Percentiles rank a stretch among this genome's conserved stretches.
Evolutionary conservation across 2,329 filamentous ascomycete species (phyloP).

Genomic region (Immersiporthe knoxdaviesiana): DNA sequence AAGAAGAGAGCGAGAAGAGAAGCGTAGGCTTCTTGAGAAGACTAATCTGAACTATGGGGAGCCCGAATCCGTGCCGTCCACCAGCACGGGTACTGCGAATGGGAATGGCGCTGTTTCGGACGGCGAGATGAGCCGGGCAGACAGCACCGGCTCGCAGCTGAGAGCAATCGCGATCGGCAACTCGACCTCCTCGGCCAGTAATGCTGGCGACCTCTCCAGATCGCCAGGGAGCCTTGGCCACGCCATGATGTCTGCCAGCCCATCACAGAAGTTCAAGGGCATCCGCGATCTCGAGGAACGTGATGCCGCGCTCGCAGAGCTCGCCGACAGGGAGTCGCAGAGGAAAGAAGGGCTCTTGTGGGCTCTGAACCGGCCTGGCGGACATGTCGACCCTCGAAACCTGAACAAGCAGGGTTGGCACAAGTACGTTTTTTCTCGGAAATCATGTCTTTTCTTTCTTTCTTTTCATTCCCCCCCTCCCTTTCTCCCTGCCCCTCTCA

Average conservation of each 20-base stretch:
- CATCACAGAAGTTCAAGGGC: conserved; percentile 77
- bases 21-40: conserved; percentile 86
- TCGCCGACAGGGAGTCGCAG: conserved; percentile 63
- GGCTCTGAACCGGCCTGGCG: conserved; percentile 90
- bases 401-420: conserved; percentile 98
- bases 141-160: conserved; percentile 74
- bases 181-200: conserved; percentile 38
- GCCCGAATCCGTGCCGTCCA: conserved; percentile 56
- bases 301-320: conserved; percentile 57
- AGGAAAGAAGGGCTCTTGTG: conserved; percentile 93
- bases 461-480: too few relatives aligned
- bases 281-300: conserved; percentile 91
- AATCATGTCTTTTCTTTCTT: not conserved
- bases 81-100: conserved; percentile 41
- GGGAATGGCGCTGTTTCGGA: conserved; percentile 61
- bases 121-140: conserved; percentile 70
- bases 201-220: conserved; percentile 52
- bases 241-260: conserved; percentile 50
- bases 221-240: conserved; percentile 60
- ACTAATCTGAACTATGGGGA: conserved; percentile 75
- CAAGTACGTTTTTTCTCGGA: conserved; percentile 78
- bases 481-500: too few relatives aligned
- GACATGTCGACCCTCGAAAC: conserved; percentile 92
- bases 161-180: conserved; percentile 55
- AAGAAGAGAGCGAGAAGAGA: conserved; percentile 92